Evolutionary conservation across 371 early-diverging fungal genomes (phyloP).

Genomic region (Umbelopsis sp.): DNA sequence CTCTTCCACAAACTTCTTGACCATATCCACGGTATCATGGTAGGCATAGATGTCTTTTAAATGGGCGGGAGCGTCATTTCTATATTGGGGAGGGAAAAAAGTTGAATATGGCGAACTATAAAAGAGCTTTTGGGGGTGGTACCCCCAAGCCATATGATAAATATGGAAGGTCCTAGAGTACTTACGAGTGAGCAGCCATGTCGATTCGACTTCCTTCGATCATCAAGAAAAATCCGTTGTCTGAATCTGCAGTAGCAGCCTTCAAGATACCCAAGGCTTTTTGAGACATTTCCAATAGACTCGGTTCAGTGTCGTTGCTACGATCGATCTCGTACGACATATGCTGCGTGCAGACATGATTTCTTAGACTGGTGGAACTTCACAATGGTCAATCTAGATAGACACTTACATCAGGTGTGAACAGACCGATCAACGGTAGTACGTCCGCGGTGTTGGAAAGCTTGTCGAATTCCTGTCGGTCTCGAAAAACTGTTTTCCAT

Average conservation of each 20-base stretch:
- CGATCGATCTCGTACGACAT: constrained; percentile 93
- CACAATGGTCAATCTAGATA: background rate
- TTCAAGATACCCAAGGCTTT: constrained; percentile 76
- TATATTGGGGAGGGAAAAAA: constrained; percentile 31
- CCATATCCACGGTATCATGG: constrained; percentile 74
- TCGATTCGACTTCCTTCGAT: constrained; percentile 95
- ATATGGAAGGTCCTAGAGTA: background rate
- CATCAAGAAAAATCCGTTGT: constrained; percentile 92
- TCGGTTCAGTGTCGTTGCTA: constrained; percentile 67
- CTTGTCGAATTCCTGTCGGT: constrained; percentile 62
- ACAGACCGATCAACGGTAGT: constrained; percentile 81
- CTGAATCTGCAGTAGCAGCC: constrained; percentile 32
- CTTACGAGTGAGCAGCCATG: constrained; percentile 80
- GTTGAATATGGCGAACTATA: background rate
- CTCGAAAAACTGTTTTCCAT: constrained; percentile 58
- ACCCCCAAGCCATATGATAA: too few species aligned
- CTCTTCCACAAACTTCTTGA: constrained; percentile 72
- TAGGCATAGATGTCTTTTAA: constrained; percentile 90
- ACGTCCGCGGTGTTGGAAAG: constrained; percentile 28
- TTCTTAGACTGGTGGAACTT: background rate
- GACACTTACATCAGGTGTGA: constrained; percentile 59
- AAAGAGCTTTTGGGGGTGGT: too few species aligned
- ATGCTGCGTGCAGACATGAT: constrained; percentile 48
- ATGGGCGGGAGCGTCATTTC: constrained; percentile 92
- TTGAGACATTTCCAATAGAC: constrained; percentile 82